Evolutionary conservation across 2,329 filamentous ascomycete species (phyloP).

Genomic region (Xylariomycetidae sp.): DNA sequence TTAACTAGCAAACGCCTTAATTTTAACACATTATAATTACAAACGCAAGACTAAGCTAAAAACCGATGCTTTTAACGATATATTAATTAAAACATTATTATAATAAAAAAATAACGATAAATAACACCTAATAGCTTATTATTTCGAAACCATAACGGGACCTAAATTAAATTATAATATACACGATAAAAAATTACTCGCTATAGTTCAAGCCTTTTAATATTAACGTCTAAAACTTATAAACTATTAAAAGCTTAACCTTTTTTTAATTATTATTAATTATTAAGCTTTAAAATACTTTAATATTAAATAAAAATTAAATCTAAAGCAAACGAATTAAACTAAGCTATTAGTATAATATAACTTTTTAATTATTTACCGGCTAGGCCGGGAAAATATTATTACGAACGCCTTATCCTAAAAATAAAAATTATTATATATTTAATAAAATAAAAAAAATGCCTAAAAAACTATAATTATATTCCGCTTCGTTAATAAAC

Average conservation of each 20-base stretch:
- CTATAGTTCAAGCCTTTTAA: background rate
- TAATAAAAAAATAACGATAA: conserved; percentile 1
- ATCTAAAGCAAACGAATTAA: background rate
- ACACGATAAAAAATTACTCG: conserved; percentile 1
- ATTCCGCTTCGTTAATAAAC: too few species aligned
- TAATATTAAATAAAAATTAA: conserved; percentile 1
- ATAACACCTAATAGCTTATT: background rate
- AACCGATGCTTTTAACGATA: background rate
- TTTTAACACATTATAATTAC: background rate
- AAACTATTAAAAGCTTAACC: background rate
- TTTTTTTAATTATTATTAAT: conserved; percentile 1
- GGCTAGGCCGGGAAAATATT: too few species aligned
- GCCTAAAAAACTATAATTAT: background rate
- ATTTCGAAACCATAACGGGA: background rate
- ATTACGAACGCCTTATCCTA: background rate
- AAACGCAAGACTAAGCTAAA: background rate
- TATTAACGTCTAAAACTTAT: background rate
- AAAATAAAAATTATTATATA: background rate
- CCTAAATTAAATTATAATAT: conserved; percentile 2
- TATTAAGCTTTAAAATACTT: conserved; percentile 1
- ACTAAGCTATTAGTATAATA: background rate
- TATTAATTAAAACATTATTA: background rate
- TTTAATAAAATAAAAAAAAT: background rate
- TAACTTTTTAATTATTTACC: too few species aligned
- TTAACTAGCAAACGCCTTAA: background rate